Evolutionary conservation across 2,329 filamentous ascomycete genomes (phyloP), one percentile per base, ranked within the genome.

Genomic region (Diaporthe caulivora): DNA sequence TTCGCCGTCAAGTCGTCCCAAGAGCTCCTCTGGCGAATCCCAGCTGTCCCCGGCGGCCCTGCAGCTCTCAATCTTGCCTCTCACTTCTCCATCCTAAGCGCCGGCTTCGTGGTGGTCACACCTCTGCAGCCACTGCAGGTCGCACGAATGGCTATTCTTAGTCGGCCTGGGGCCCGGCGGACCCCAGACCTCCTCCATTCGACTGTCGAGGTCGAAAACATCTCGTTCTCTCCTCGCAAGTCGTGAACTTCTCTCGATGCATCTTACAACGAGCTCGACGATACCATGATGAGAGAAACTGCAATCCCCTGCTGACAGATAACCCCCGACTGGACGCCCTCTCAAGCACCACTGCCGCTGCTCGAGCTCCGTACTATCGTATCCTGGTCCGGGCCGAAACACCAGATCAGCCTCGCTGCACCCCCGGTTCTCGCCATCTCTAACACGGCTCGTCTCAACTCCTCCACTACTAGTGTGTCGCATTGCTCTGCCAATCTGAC

Each of bases 381-480:
- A 80, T 81, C 82, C 80, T 83, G 81, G 79, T 78, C 42, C 74
- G 77, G 47, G 77, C 75, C 82, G 82, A 84, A 84, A 84, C 82
- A 79, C 76, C 80, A 80, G 75, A 76, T 79, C 78, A 78, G 79
- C 79, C 78, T 78, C 76, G 76, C 57, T 76, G 73, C 74, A 71
- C 70, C 78, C 80, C 82, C 80, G 80, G 78, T 81, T 81, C 83
- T 81, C 84, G 83, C 82, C 83, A 80, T 80, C 83, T 85, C 83
- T 84, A 82, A 86, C 85, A 82, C 72, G 73, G 73, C 77, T 80
- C 82, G 85, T 86, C 84, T 86, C 85, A 84, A 84, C 81, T 79
- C 75, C 72, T 69, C 76, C 76, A 78, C 77, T 77, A 75, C 75
- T 69, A 73, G 77, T 77, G 72, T 76, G 76, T 78, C 77, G 77